Conservation (phyloP, 179 eudicot genomes). For the Vitellaria paradoxa region DNA sequence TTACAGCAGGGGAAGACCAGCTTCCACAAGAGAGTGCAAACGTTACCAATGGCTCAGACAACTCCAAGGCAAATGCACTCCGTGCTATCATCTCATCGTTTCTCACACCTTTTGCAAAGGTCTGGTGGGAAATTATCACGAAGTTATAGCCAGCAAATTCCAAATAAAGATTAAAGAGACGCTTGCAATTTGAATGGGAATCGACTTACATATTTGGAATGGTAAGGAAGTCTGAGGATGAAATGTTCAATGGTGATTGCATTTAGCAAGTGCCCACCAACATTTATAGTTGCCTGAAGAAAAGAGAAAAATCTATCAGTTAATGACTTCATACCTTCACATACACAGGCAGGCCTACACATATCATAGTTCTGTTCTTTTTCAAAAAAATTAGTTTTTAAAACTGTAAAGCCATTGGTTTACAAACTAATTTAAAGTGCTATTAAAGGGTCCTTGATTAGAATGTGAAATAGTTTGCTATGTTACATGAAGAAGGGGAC, state of each 20-base stretch:
- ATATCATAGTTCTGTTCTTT: not conserved
- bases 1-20: constrained; percentile 99
- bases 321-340: not conserved
- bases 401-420: not conserved
- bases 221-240: constrained; percentile 73
- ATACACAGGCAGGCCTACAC: no score
- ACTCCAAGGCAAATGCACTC: constrained; percentile 67
- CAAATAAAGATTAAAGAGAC: constrained; percentile 17
- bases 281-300: constrained; percentile 71
- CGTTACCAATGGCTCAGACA: constrained; percentile 84
- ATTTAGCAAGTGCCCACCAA: constrained; percentile 67
- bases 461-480: not conserved
- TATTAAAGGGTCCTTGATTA: not conserved
- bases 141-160: not conserved
- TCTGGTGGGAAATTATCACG: constrained; percentile 31
- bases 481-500: not conserved
- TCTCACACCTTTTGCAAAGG: constrained; percentile 45
- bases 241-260: constrained; percentile 91
- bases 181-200: not conserved
- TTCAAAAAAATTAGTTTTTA: not conserved
- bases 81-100: constrained; percentile 54
- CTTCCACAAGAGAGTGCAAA: constrained; percentile 96
- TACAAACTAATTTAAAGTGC: not conserved
- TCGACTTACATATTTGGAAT: constrained; percentile 60
- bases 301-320: not conserved